phyloP scores from a whole-genome alignment of 2,329 filamentous ascomycete genomes.

The Fusarium paranaense region DNA sequence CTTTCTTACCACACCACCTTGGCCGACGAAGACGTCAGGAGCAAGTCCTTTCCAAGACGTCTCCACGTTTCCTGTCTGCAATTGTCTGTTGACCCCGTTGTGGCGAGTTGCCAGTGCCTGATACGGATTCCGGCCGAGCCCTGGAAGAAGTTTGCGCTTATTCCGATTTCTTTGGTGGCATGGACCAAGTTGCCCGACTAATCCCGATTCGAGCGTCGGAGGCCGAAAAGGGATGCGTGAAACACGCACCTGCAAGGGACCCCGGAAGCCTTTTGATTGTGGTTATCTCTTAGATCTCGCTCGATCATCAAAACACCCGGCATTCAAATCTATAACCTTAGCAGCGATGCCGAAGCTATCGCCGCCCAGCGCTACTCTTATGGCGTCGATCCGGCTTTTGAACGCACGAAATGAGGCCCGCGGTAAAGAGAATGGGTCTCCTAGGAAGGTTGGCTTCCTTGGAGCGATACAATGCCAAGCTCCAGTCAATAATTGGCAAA shows the following conservation, averaged over 20 bases:
- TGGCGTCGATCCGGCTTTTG: slow-evolving; percentile 34
- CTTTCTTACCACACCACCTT: not conserved
- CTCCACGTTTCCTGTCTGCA: slow-evolving; percentile 6
- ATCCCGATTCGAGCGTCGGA: slow-evolving; percentile 31
- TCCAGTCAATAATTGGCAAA: not conserved
- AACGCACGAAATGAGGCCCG: not conserved
- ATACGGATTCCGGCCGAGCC: slow-evolving; percentile 31
- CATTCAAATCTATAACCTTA: slow-evolving; percentile 26
- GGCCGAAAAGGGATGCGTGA: slow-evolving; percentile 40
- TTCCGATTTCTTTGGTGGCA: slow-evolving; percentile 10
- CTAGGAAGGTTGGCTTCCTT: not conserved
- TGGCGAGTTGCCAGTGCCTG: slow-evolving; percentile 19
- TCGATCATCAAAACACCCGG: slow-evolving; percentile 31
- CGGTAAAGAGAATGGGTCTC: not conserved
- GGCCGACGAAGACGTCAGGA: slow-evolving; percentile 15
- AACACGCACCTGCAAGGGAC: slow-evolving; percentile 38
- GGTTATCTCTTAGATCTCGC: slow-evolving; percentile 37
- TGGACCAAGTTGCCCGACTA: slow-evolving; percentile 29
- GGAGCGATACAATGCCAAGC: not conserved
- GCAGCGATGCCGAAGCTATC: slow-evolving; percentile 37
- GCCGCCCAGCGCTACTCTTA: slow-evolving; percentile 18
- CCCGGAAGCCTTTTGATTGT: slow-evolving; percentile 37
- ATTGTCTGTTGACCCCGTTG: slow-evolving; percentile 13
- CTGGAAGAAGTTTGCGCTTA: slow-evolving; percentile 17
- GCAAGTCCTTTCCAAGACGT: slow-evolving; percentile 6